Base-by-base conservation (phyloP, 1,139 yeast genomes). In the Taphrina pruni region DNA sequence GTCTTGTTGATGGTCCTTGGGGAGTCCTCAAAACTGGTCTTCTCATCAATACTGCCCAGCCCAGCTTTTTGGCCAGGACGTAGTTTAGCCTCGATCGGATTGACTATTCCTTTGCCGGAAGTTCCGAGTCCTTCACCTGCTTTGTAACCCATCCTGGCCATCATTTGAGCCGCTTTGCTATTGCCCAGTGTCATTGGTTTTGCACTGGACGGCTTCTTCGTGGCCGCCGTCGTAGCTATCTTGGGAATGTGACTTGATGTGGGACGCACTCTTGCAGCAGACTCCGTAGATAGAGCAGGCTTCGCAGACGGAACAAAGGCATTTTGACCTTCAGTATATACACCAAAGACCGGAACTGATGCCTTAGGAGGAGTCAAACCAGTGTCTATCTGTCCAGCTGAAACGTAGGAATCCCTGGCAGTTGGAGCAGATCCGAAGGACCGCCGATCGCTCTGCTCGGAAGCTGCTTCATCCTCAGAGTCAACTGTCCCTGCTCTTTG, bases 101-200 rank as follows among this genome's bases (percentile, higher is more conserved):
- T 85, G 0, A 85, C 83, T 1, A 91, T 90, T 52, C 99, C 99
- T 66, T 83, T 83, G 0, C 87, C 86, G 32, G 82, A 79, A 4
- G 80, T 79, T 0, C 99, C 99, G 32, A 94, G 82, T 0, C 98
- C 98, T 72, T 84, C 81, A 0, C 99, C 99, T 56, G 85, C 85
- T 17, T 83, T 82, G 77, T 91, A 93, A 0, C 99, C 99, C 98
- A 94, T 93, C 73, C 87, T 84, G 75, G 86, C 82, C 81, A 94
- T 78, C 66, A 94, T 80, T 67, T 84, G 80, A 1, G 97, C 97
- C 46, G 98, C 99, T 58, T 91, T 85, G 9, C 99, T 98, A 75
- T 92, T 93, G 57, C 76, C 76, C 32, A 72, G 66, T 17, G 66
- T 45, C 36, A 26, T 20, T 6, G 20, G 20, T 7, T 14, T 14